phyloP scores from a whole-genome alignment of 306 rosid genomes.

The Echinosophora koreensis region DNA sequence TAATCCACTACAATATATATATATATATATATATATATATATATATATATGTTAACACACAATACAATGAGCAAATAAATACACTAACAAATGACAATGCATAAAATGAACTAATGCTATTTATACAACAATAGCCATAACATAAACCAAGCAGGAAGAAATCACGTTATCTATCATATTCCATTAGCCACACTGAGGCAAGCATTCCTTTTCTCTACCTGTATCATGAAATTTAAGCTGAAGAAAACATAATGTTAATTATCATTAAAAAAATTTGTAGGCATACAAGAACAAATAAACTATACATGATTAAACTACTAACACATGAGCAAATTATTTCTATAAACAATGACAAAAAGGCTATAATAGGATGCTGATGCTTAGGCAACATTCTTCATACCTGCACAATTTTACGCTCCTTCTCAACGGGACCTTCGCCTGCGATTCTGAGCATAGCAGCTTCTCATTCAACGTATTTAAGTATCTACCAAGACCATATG shows the following conservation, averaged over 20 bases:
- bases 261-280: background rate
- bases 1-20: too few relatives aligned
- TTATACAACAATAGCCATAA: too few relatives aligned
- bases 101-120: background rate
- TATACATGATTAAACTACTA: background rate
- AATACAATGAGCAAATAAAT: background rate
- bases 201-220: slow-evolving; percentile 91
- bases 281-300: background rate
- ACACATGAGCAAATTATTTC: background rate
- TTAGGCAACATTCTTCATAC: slow-evolving; percentile 40
- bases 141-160: background rate
- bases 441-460: slow-evolving; percentile 87
- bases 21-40: too few relatives aligned
- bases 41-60: too few relatives aligned
- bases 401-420: slow-evolving; percentile 87
- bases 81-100: background rate
- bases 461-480: slow-evolving; percentile 84
- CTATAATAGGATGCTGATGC: background rate
- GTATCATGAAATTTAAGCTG: slow-evolving; percentile 97
- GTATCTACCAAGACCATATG: too few relatives aligned
- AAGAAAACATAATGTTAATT: slow-evolving; percentile 5
- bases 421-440: slow-evolving; percentile 89
- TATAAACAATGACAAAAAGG: background rate
- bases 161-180: slow-evolving; percentile 96
- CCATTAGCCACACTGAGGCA: slow-evolving; percentile 99